Percentiles rank a stretch among this genome's conserved stretches.
These are phyloP conservation scores for Waltergamsia citrina DNA, from an alignment of 2,329 filamentous ascomycete species.

Conservation along the genomic window DNA sequence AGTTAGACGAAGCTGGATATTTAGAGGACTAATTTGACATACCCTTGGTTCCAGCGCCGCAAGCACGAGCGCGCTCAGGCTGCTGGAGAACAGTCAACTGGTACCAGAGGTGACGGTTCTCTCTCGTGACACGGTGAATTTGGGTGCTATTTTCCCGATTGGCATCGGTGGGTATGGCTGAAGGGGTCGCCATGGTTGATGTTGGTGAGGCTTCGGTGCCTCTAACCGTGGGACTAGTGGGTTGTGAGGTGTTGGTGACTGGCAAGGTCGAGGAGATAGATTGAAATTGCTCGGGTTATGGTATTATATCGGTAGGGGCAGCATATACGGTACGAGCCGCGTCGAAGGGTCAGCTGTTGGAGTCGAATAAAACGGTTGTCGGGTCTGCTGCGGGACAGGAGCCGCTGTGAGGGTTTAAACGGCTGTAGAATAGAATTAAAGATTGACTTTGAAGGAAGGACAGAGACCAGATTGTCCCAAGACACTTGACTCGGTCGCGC, in stretches of 20 bases:
- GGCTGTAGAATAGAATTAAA: too few relatives aligned
- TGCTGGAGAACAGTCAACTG: slow-evolving; percentile 82
- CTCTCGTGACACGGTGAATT: slow-evolving; percentile 47
- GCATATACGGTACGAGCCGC: background rate
- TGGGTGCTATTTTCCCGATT: slow-evolving; percentile 34
- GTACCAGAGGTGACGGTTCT: slow-evolving; percentile 73
- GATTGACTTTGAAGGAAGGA: too few relatives aligned
- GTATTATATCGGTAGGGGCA: background rate
- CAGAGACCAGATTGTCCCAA: too few relatives aligned
- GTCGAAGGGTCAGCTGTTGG: background rate
- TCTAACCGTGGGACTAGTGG: background rate
- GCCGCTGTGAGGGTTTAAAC: too few relatives aligned
- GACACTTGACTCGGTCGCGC: background rate
- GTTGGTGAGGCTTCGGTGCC: background rate
- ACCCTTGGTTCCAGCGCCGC: slow-evolving; percentile 94
- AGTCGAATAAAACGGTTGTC: background rate
- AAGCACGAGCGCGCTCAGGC: slow-evolving; percentile 87
- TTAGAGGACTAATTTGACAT: too few relatives aligned
- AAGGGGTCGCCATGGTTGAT: slow-evolving; percentile 20
- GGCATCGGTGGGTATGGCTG: slow-evolving; percentile 15
- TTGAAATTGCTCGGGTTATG: background rate
- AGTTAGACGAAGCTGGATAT: too few relatives aligned
- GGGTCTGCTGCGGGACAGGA: too few relatives aligned
- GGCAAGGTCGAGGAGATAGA: background rate
- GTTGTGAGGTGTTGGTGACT: background rate